Evolutionary conservation across 148 eudicot species (phyloP).

Genomic region (Tetragonia tetragonoides): DNA sequence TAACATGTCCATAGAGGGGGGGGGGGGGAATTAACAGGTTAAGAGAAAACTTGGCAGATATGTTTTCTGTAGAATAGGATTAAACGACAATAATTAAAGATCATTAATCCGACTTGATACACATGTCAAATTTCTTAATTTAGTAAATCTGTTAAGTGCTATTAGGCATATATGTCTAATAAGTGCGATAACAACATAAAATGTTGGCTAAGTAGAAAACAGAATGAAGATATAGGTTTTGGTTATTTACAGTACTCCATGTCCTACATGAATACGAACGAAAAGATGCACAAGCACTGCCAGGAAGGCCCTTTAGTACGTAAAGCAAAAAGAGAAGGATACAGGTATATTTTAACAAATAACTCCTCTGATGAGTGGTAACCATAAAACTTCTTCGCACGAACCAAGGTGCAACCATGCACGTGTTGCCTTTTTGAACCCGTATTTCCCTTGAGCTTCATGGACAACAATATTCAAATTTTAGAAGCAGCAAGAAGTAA

Average conservation of each 20-base stretch:
- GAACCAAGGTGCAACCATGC: conserved; percentile 82
- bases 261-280: neutral
- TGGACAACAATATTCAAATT: conserved; percentile 15
- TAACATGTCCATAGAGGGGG: too few relatives aligned
- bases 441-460: conserved; percentile 74
- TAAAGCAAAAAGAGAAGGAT: conserved; percentile 43
- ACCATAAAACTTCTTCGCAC: conserved; percentile 83
- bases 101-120: neutral
- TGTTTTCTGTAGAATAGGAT: neutral
- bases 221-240: neutral
- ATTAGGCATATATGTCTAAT: too few relatives aligned
- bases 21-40: neutral
- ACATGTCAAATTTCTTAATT: neutral
- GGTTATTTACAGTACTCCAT: neutral
- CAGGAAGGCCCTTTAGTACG: neutral
- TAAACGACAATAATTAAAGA: neutral
- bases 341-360: conserved; percentile 87
- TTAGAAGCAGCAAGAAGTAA: conserved; percentile 11
- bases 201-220: neutral
- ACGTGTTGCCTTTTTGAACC: conserved; percentile 95
- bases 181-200: neutral
- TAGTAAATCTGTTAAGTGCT: too few relatives aligned
- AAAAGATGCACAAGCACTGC: conserved; percentile 2
- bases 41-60: neutral
- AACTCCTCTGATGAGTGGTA: conserved; percentile 81